phyloP scores from a whole-genome alignment of 164 flowering plant species.

The Cinnamomum micranthum region DNA sequence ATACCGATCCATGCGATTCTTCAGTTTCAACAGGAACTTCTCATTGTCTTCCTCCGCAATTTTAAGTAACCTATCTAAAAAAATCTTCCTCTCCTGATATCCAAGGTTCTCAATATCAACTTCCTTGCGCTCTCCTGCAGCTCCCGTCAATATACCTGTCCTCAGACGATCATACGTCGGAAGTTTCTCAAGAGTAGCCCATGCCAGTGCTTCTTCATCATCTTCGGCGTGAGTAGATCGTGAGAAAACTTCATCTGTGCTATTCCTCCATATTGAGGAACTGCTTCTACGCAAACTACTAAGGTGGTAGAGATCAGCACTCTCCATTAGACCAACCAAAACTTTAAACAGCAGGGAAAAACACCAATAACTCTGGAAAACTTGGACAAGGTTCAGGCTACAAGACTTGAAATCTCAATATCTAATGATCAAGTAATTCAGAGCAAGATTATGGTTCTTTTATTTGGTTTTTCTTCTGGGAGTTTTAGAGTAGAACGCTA shows the following conservation, averaged over 20 bases:
- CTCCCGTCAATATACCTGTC: conserved; percentile 50
- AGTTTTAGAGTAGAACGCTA: too few relatives aligned
- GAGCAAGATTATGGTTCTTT: too few relatives aligned
- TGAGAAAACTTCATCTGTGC: conserved; percentile 38
- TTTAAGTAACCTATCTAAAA: conserved; percentile 53
- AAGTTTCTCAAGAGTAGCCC: conserved; percentile 78
- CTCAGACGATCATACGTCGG: conserved; percentile 62
- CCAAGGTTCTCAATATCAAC: conserved; percentile 52
- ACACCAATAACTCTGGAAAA: background rate
- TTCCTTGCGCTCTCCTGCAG: conserved; percentile 36
- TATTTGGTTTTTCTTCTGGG: too few relatives aligned
- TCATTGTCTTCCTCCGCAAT: conserved; percentile 71
- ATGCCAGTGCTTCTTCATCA: conserved; percentile 75
- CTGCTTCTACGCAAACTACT: conserved; percentile 33
- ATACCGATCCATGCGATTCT: conserved; percentile 58
- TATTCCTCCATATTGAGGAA: conserved; percentile 46
- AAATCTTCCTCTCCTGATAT: conserved; percentile 37
- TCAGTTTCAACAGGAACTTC: conserved; percentile 65
- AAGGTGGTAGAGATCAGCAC: conserved; percentile 8
- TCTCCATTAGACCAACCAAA: conserved; percentile 14
- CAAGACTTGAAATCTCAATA: background rate
- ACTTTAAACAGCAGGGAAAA: background rate
- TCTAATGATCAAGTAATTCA: background rate
- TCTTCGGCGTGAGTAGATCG: conserved; percentile 48
- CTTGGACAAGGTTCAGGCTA: background rate